Conservation (phyloP, 2,329 filamentous ascomycete species). For the Alternaria sp. region DNA sequence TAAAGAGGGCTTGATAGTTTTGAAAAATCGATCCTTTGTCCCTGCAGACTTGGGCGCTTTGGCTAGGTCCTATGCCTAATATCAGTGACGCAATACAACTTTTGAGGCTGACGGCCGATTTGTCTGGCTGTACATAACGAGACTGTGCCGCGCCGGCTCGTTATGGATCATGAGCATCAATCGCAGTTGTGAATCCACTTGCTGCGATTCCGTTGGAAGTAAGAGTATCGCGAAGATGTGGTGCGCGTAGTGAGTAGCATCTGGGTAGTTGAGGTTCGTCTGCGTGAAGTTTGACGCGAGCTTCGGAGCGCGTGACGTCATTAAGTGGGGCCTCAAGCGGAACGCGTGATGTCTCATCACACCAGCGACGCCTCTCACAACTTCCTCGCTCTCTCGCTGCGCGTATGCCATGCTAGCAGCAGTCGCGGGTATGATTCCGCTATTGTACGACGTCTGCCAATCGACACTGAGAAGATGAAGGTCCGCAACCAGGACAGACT, state of each 20-base stretch:
- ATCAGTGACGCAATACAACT: neutral
- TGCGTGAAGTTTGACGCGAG: neutral
- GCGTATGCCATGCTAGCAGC: neutral
- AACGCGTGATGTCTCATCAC: neutral
- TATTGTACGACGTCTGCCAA: neutral
- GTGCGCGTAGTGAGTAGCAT: neutral
- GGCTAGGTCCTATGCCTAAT: neutral
- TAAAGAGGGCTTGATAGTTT: neutral
- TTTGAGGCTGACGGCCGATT: neutral
- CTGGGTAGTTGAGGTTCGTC: neutral
- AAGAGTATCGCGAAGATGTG: neutral
- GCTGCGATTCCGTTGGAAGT: neutral
- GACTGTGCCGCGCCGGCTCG: neutral
- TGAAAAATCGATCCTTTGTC: neutral
- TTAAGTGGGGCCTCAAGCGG: neutral
- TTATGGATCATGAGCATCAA: neutral
- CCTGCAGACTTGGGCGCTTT: neutral
- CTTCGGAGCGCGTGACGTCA: neutral
- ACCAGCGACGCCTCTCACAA: neutral
- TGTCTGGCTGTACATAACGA: neutral
- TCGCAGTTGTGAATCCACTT: neutral
- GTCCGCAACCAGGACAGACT: neutral
- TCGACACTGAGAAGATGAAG: neutral
- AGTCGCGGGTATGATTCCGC: neutral
- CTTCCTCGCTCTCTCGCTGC: neutral